These are phyloP conservation scores for Tetrahymena elliotti DNA, from an alignment of 73 alveolate species.

Conservation along the genomic window DNA sequence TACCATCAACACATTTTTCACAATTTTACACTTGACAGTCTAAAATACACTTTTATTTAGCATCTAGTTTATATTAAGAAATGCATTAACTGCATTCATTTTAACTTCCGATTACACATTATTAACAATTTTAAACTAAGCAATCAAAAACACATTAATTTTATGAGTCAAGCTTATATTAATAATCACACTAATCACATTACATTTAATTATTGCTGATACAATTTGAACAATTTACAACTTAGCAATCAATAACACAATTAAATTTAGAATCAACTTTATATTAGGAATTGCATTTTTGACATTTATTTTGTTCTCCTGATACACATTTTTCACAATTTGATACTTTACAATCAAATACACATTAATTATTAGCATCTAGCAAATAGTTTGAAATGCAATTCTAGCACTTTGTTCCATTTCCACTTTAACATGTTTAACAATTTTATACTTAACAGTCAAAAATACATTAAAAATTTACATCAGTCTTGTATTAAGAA, in stretches of 20 bases:
- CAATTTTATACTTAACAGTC: neutral
- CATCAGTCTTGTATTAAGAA: neutral
- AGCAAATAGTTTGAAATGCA: neutral
- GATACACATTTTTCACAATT: neutral
- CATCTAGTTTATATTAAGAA: neutral
- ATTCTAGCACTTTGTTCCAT: neutral
- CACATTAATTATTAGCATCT: neutral
- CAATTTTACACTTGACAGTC: neutral
- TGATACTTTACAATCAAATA: neutral
- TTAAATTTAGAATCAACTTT: neutral
- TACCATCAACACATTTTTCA: neutral
- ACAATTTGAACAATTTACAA: neutral
- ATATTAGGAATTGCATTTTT: neutral
- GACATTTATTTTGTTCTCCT: neutral
- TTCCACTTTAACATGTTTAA: neutral
- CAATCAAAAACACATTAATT: neutral
- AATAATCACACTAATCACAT: neutral
- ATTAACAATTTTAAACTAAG: neutral
- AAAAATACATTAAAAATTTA: neutral
- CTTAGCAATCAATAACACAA: neutral
- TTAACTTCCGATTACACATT: neutral
- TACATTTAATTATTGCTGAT: neutral
- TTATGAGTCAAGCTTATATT: neutral
- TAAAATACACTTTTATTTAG: neutral
- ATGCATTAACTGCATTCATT: neutral